Evolutionary conservation across 2,329 filamentous ascomycete species (phyloP).

Genomic region (Phaeosphaeria sp.): DNA sequence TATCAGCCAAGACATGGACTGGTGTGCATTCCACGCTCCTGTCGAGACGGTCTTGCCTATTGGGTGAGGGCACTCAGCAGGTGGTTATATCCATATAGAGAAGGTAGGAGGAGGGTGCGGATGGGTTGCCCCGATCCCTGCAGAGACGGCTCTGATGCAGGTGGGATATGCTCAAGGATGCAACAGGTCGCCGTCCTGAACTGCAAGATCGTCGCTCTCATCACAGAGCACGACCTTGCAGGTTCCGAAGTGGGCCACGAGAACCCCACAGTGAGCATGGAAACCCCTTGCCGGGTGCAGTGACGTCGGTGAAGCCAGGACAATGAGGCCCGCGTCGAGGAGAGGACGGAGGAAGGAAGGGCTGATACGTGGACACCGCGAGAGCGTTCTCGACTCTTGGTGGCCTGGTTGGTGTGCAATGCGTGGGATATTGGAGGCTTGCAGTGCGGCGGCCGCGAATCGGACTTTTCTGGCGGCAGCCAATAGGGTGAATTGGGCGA

Average conservation of each 20-base stretch:
- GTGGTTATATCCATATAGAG: neutral
- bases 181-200: conserved; percentile 3
- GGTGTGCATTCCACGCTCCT: neutral
- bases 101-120: neutral
- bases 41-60: neutral
- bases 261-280: neutral
- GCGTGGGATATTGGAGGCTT: conserved; percentile 13
- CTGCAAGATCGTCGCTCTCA: neutral
- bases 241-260: neutral
- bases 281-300: neutral
- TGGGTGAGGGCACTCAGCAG: neutral
- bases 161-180: neutral
- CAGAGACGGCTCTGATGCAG: neutral
- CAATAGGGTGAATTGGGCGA: conserved; percentile 18
- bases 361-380: neutral
- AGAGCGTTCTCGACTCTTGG: neutral
- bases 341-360: neutral
- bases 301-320: conserved; percentile 1
- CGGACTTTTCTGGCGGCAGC: conserved; percentile 14
- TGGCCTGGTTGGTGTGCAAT: neutral
- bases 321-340: neutral
- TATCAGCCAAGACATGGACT: neutral
- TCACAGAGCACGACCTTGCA: neutral
- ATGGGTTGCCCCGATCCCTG: neutral
- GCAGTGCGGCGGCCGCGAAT: conserved; percentile 21